phyloP scores from a whole-genome alignment of 2,329 filamentous ascomycete species.

The Fusarium sp. region DNA sequence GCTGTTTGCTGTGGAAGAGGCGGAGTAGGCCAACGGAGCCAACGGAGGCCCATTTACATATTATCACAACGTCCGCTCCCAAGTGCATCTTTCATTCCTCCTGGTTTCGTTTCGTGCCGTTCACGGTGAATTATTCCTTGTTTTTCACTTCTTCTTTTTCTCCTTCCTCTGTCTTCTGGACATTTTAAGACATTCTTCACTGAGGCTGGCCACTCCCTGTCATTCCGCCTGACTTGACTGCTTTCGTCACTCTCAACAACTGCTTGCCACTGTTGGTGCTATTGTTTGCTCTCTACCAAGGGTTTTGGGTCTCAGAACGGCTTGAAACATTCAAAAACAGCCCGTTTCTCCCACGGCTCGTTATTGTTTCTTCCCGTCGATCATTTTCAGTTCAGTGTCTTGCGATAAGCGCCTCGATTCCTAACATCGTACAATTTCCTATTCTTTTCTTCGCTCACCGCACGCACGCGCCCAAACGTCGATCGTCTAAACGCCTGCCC shows the following conservation, averaged over 20 bases:
- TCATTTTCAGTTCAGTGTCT: slow-evolving; percentile 35
- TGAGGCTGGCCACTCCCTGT: slow-evolving; percentile 35
- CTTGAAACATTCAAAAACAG: slow-evolving; percentile 43
- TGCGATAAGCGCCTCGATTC: slow-evolving; percentile 35
- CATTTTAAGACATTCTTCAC: slow-evolving; percentile 34
- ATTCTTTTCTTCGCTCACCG: slow-evolving; percentile 14
- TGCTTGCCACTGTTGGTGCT: slow-evolving; percentile 24
- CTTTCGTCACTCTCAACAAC: slow-evolving; percentile 24
- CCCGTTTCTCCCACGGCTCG: slow-evolving; percentile 9
- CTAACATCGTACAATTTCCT: slow-evolving; percentile 3
- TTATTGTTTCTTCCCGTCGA: slow-evolving; percentile 30
- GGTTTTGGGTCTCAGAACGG: slow-evolving; percentile 19
- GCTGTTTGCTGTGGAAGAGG: not conserved
- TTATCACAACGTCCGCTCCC: slow-evolving; percentile 46
- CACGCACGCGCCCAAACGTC: slow-evolving; percentile 38
- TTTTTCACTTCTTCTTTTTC: slow-evolving; percentile 14
- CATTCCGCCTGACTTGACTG: slow-evolving; percentile 12
- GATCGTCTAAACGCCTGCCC: slow-evolving; percentile 37
- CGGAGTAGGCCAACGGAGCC: slow-evolving; percentile 3
- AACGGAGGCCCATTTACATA: slow-evolving; percentile 36
- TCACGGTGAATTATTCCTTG: slow-evolving; percentile 28
- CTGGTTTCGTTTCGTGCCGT: slow-evolving; percentile 22
- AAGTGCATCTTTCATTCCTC: slow-evolving; percentile 39
- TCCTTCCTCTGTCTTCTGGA: slow-evolving; percentile 19
- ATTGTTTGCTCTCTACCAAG: slow-evolving; percentile 27